Base-by-base conservation (phyloP, 257 asterid genomes). In the Cinchona pubescens region DNA sequence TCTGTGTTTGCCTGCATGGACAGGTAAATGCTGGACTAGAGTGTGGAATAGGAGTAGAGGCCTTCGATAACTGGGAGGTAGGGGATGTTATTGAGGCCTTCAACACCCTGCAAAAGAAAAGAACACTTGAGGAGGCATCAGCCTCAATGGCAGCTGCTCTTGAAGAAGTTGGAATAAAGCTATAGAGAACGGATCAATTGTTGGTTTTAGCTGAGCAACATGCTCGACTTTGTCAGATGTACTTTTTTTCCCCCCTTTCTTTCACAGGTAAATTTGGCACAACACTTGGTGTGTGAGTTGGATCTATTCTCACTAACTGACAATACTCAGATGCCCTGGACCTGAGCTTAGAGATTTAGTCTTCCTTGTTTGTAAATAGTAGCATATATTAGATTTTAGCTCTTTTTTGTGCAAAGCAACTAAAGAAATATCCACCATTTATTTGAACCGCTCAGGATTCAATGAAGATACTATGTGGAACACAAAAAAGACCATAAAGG, bases 101-200 rank as follows among this genome's bases (percentile, higher is more conserved):
- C 81, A 89, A 86, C 86, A 37, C 90, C 9, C 92, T 88, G 69
- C 89, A 90, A 74, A 95, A 91, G 93, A 90, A 83, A 80, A 83
- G 99, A 83, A 95, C 97, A 10, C 97, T 95, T 1, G 99, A 95
- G 80, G 99, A 95, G 83, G 99, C 99, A 72, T 95, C 99, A 29
- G 97, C 96, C 71, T 88, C 96, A 13, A 92, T 95, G 97, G 73
- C 94, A 55, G 97, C 96, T 59, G 97, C 97, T 40, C 76, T 90
- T 40, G 89, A 91, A 82, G 81, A 79, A 85, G 91, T 78, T 71
- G 90, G 96, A 67, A 73, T 79, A 16, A 69, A 82, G 69, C 72
- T 58, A 66, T 92, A 80, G 81, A 76, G 63, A 82, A 79, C 64
- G 56, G 67, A 45, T 32, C 46, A 32, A 40, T 64, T 67, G 63